Evolutionary conservation across 2,329 filamentous ascomycete species (phyloP).

Genomic region (Paracoccidioides lutzii): DNA sequence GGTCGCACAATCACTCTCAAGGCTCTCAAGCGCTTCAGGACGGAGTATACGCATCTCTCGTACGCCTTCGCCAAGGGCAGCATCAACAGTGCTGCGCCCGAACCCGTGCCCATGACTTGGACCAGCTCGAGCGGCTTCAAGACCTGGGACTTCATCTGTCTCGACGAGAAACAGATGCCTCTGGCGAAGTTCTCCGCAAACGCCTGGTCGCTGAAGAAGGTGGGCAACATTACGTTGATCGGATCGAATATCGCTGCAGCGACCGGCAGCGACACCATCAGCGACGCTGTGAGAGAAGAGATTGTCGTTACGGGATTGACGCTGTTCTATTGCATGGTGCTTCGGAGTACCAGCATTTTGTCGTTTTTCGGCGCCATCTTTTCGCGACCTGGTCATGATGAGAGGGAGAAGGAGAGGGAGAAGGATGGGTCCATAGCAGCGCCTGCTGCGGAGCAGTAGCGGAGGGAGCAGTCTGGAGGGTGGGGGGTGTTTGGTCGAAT

Average conservation of each 20-base stretch:
- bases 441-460: not conserved
- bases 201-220: conserved; percentile 16
- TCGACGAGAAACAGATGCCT: conserved; percentile 18
- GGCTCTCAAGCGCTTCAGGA: conserved; percentile 18
- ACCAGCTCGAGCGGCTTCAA: conserved; percentile 16
- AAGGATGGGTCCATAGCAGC: too few species aligned
- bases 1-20: conserved; percentile 14
- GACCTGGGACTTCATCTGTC: conserved; percentile 22
- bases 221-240: conserved; percentile 19
- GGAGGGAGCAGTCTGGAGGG: not conserved
- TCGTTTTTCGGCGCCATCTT: conserved; percentile 17
- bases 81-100: not conserved
- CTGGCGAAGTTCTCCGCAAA: conserved; percentile 18
- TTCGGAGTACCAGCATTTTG: conserved; percentile 16
- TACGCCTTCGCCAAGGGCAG: conserved; percentile 11
- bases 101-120: conserved; percentile 19
- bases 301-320: conserved; percentile 20
- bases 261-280: not conserved
- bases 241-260: conserved; percentile 7
- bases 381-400: conserved; percentile 3
- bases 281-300: conserved; percentile 16
- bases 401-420: not conserved
- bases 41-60: conserved; percentile 19
- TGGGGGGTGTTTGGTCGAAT: not conserved
- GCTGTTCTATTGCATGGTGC: conserved; percentile 17